Base-by-base conservation (phyloP, 768 basidiomycete species). In the Mycena alexandri region DNA sequence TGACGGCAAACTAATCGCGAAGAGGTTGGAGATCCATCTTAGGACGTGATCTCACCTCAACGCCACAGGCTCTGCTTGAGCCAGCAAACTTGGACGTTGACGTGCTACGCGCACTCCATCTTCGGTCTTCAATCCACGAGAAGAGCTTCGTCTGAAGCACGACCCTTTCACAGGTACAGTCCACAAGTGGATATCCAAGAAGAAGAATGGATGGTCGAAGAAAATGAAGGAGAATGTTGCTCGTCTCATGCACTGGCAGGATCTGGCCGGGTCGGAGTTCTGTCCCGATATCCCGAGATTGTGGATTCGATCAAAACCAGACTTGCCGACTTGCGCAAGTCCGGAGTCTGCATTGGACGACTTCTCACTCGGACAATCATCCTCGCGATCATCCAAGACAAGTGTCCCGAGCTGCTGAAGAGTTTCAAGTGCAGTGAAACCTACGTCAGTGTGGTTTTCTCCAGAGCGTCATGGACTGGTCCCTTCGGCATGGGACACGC, bases 381-480 rank as follows among this genome's bases (percentile, higher is more conserved):
- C 19, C 21, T 75, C 14, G 62, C 67, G 2, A 54, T 71, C 9
- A 67, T 75, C 22, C 38, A 55, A 13, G 54, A 54, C 24, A 9
- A 29, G 14, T 24, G 60, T 0, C 71, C 73, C 10, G 24, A 70
- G 2, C 12, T 71, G 1, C 59, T 75, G 13, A 41, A 34, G 0
- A 48, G 24, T 9, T 75, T 75, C 51, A 60, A 69, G 42, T 72
- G 72, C 61, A 61, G 53, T 13, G 68, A 73, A 57, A 19, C 36
- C 13, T 74, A 53, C 38, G 63, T 71, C n/a, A 25, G 73, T 14
- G n/a, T n/a, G n/a, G 47, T 21, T 64, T 75, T 54, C 63, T 75
- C 5, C 12, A 71, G 36, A 72, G 71, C 48, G 67, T 67, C 24
- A 56, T 75, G 48, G 53, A 68, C 38, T 75, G 74, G 71, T 65